phyloP scores from a whole-genome alignment of 192 early-diverging fungal genomes.

The Dissophora globulifera region DNA sequence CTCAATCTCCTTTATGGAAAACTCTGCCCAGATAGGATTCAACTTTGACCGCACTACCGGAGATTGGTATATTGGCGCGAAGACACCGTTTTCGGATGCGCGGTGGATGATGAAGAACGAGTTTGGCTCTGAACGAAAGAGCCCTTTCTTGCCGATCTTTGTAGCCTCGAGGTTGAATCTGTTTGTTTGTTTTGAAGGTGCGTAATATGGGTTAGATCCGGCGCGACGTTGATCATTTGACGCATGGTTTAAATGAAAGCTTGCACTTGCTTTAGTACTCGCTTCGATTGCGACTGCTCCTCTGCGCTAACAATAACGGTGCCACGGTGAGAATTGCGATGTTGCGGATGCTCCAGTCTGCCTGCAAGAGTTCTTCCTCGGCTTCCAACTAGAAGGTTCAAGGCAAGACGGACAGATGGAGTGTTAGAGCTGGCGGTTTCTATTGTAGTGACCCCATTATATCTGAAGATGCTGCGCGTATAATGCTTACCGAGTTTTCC shows the following conservation, averaged over 20 bases:
- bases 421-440: not conserved
- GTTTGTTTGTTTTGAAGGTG: not conserved
- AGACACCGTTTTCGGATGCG: constrained; percentile 51
- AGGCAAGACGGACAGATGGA: not conserved
- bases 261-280: constrained; percentile 26
- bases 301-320: constrained; percentile 60
- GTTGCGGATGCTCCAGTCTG: constrained; percentile 41
- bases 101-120: constrained; percentile 54
- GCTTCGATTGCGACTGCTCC: constrained; percentile 56
- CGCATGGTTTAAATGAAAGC: too few species aligned
- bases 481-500: constrained; percentile 50
- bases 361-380: constrained; percentile 43
- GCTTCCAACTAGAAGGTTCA: constrained; percentile 52
- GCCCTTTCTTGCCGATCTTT: constrained; percentile 37
- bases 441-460: too few species aligned
- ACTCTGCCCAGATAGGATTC: constrained; percentile 45
- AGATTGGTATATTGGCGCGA: constrained; percentile 51
- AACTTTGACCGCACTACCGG: constrained; percentile 20
- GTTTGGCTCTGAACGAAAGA: constrained; percentile 49
- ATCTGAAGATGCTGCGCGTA: too few species aligned
- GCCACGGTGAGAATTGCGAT: constrained; percentile 47
- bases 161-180: constrained; percentile 50
- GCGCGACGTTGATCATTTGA: not conserved
- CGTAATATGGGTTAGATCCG: not conserved
- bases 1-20: constrained; percentile 43